These are phyloP conservation scores for Podospora australis DNA, from an alignment of 495 filamentous ascomycete genomes.

Conservation along the genomic window DNA sequence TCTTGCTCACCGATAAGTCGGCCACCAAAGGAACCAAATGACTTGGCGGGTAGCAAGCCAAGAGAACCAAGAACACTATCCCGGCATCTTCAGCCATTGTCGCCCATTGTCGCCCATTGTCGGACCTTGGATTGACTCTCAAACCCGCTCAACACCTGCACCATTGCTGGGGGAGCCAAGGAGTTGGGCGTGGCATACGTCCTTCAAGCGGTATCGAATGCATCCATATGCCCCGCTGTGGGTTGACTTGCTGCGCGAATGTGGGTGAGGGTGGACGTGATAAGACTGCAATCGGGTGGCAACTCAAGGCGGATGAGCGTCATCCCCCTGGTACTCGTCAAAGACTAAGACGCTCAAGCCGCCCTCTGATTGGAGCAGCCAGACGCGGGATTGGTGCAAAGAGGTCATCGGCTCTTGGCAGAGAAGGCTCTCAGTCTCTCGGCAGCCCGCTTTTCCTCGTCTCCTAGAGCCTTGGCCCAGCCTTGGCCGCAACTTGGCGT, in stretches of 20 bases:
- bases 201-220: too few relatives aligned
- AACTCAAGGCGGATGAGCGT: conserved; percentile 13
- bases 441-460: background rate
- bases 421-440: background rate
- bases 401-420: conserved; percentile 5
- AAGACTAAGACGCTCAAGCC: conserved; percentile 12
- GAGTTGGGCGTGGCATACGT: conserved; percentile 6
- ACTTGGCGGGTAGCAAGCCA: conserved; percentile 15
- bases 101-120: too few relatives aligned
- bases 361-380: conserved; percentile 10
- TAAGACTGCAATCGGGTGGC: conserved; percentile 16
- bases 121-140: background rate
- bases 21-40: conserved; percentile 1
- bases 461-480: background rate
- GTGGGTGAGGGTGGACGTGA: background rate
- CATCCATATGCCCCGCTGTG: conserved; percentile 14
- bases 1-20: conserved; percentile 14
- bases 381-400: conserved; percentile 7
- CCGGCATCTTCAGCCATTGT: conserved; percentile 13
- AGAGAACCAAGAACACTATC: conserved; percentile 27
- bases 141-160: background rate
- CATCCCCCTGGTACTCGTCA: conserved; percentile 13
- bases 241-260: too few relatives aligned
- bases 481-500: background rate
- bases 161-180: conserved; percentile 5